Evolutionary conservation across 2,329 filamentous ascomycete species (phyloP), one percentile per base, ranked within the genome.

Genomic region (Epichloe hybrida): DNA sequence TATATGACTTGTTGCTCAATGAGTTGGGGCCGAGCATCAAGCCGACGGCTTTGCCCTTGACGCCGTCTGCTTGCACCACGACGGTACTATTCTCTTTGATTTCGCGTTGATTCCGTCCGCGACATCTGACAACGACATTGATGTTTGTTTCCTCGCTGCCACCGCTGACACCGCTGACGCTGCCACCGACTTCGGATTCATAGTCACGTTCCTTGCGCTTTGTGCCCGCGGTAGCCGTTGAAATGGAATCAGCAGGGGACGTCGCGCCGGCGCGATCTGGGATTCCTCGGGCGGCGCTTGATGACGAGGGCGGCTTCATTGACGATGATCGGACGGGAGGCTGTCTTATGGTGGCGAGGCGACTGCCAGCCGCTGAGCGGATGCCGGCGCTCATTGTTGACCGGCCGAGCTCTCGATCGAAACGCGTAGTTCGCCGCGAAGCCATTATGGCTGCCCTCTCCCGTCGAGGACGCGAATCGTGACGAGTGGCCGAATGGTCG

Each of bases 31-130:
- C 93, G 88, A 97, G 95, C 3, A 84, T 90, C 46, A 98, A 69
- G 57, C 94, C 85, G 27, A 98, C 81, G 39, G 76, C 79, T 61
- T 85, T 88, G 43, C 90, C 89, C 68, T 87, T 91, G 54, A 88
- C 82, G n/a, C 88, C 89, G 58, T 93, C 86, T 3, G 90, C 91
- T 23, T 78, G 82, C 9, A 98, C 81, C 1, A 97, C 90, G 2
- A 97, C 89, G 39, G 88, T 87, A 64, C 89, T 96, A 68, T 95
- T 98, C 67, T 98, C 93, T 59, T 83, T 79, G 49, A 96, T 83
- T 70, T 98, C 93, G 58, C 91, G 83, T 59, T 95, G 87, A 64
- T 87, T 97, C 56, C 93, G 84, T 5, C 91, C 93, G 58, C 93
- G 80, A 70, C 91, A 98, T 56, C 93, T 80, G 52, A 98, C 94